These are phyloP conservation scores for Sordariomycetes sp. DNA, from an alignment of 2,329 filamentous ascomycete genomes.

Conservation along the genomic window DNA sequence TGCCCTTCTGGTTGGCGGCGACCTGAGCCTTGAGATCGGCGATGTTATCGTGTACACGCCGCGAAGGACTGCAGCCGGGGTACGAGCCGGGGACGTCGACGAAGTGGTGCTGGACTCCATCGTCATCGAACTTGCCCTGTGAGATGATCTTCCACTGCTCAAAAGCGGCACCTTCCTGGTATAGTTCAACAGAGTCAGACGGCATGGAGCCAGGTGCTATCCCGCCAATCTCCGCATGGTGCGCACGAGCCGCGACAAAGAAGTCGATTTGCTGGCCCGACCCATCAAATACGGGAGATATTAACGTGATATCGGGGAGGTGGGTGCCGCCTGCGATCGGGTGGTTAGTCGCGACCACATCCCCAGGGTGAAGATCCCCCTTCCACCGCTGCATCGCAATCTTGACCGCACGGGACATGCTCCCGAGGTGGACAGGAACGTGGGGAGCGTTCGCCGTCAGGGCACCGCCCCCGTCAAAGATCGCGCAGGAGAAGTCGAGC, in stretches of 20 bases:
- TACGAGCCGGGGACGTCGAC: constrained; percentile 64
- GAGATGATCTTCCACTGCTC: constrained; percentile 62
- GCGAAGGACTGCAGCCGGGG: constrained; percentile 66
- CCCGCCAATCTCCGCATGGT: constrained; percentile 50
- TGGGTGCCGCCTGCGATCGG: constrained; percentile 24
- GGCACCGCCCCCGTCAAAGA: constrained; percentile 67
- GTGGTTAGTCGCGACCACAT: constrained; percentile 24
- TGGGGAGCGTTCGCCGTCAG: constrained; percentile 73
- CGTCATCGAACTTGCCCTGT: constrained; percentile 68
- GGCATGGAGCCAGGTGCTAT: constrained; percentile 79
- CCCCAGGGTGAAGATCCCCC: constrained; percentile 19
- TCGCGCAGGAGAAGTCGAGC: constrained; percentile 71
- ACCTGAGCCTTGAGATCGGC: constrained; percentile 83
- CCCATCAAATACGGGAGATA: constrained; percentile 26
- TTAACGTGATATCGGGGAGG: constrained; percentile 25
- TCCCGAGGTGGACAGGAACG: constrained; percentile 66
- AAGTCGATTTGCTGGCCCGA: constrained; percentile 21
- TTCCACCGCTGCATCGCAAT: constrained; percentile 60
- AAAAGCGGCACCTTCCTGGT: constrained; percentile 55
- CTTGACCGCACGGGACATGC: constrained; percentile 68
- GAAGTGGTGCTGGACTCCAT: constrained; percentile 60
- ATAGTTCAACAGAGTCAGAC: constrained; percentile 56
- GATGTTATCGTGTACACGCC: constrained; percentile 72
- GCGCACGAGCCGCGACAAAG: constrained; percentile 17
- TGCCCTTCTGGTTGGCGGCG: constrained; percentile 78